A percentile compares a stretch with the other conserved stretches of the same genome.
phyloP scores from a whole-genome alignment of 805 yeast genomes.

The Teunomyces stri region DNA sequence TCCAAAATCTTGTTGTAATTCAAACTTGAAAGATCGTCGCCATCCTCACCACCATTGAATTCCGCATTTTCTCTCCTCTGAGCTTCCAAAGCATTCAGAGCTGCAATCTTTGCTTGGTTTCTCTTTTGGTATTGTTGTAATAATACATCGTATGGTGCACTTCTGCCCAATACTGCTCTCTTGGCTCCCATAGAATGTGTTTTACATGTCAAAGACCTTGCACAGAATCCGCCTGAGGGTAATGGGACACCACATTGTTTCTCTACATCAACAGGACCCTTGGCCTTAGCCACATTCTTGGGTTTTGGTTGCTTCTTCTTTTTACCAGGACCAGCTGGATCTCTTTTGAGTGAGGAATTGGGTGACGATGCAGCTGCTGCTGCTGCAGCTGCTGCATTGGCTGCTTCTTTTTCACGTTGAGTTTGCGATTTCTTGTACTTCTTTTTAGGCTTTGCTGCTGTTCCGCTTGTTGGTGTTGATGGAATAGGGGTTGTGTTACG shows the following conservation, averaged over 20 bases:
- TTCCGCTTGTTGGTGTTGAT: slow-evolving; percentile 15
- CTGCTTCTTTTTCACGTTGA: slow-evolving; percentile 46
- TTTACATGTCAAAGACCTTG: slow-evolving; percentile 92
- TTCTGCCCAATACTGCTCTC: slow-evolving; percentile 89
- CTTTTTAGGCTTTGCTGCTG: slow-evolving; percentile 33
- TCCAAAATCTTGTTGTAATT: slow-evolving; percentile 53
- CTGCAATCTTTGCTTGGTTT: slow-evolving; percentile 87
- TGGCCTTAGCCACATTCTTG: slow-evolving; percentile 51
- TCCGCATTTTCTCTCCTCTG: slow-evolving; percentile 68
- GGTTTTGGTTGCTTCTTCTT: slow-evolving; percentile 35
- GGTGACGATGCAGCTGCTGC: slow-evolving; percentile 25
- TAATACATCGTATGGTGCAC: slow-evolving; percentile 86
- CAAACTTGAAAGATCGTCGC: slow-evolving; percentile 24
- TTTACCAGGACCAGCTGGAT: slow-evolving; percentile 13
- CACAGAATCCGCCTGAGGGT: slow-evolving; percentile 94
- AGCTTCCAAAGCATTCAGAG: slow-evolving; percentile 75
- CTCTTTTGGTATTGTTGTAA: slow-evolving; percentile 87
- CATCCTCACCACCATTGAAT: slow-evolving; percentile 27
- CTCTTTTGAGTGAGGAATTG: slow-evolving; percentile 6
- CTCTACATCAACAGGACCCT: slow-evolving; percentile 88
- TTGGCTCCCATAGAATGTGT: slow-evolving; percentile 99
- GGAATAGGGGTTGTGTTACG: slow-evolving; percentile 39
- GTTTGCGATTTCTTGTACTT: slow-evolving; percentile 44
- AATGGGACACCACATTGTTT: slow-evolving; percentile 94
- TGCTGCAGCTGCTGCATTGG: slow-evolving; percentile 46